These are phyloP conservation scores for Ascobolus immersus DNA, from an alignment of 495 filamentous ascomycete species.

Conservation along the genomic window DNA sequence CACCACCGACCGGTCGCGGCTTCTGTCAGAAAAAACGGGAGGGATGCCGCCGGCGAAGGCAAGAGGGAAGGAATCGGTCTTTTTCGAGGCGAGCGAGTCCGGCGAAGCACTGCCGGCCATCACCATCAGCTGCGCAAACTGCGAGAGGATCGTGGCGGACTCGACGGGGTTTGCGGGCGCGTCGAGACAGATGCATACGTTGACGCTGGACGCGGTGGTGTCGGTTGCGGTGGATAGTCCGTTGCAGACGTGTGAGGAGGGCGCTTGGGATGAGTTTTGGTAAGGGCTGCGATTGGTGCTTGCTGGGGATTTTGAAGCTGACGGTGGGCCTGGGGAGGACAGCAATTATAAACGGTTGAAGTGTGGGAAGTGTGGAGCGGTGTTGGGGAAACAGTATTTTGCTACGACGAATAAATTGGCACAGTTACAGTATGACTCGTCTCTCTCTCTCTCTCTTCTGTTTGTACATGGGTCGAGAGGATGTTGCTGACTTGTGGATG, in stretches of 20 bases:
- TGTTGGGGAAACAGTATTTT: conserved; percentile 11
- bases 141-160: conserved; percentile 13
- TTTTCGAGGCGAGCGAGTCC: too few species aligned
- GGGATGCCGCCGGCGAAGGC: too few species aligned
- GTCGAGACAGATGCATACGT: conserved; percentile 10
- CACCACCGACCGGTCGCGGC: too few species aligned
- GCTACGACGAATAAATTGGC: conserved; percentile 11
- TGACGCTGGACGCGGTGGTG: conserved; percentile 8
- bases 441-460: neutral
- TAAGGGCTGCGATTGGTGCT: conserved; percentile 2
- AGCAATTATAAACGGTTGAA: conserved; percentile 11
- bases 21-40: too few species aligned
- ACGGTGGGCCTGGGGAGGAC: neutral
- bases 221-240: conserved; percentile 6
- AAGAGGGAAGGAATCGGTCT: too few species aligned
- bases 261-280: conserved; percentile 12
- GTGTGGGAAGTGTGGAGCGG: conserved; percentile 9
- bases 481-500: neutral
- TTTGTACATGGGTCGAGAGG: neutral
- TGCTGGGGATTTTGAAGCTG: conserved; percentile 2
- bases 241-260: conserved; percentile 10
- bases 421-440: conserved; percentile 8
- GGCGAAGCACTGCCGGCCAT: too few species aligned
- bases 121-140: conserved; percentile 11
- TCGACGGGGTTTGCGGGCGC: conserved; percentile 9